Percentiles rank a stretch among this genome's conserved stretches.
These are phyloP conservation scores for Carallia brachiata DNA, from an alignment of 345 rosid genomes.

Conservation along the genomic window DNA sequence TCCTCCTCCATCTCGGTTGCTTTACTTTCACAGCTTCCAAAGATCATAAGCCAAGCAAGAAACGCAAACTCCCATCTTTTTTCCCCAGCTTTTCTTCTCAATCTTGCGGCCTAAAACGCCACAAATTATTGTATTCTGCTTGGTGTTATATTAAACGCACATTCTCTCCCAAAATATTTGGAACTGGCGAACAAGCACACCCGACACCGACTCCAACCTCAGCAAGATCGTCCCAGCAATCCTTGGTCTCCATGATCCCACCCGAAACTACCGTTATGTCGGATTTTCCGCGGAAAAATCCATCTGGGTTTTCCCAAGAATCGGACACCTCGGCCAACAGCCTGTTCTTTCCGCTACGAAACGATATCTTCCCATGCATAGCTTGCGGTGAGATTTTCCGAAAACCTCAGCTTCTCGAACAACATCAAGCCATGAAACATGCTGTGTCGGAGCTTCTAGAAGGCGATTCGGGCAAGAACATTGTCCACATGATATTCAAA, in stretches of 20 bases:
- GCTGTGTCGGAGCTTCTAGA: conserved; percentile 72
- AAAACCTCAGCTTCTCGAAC: conserved; percentile 58
- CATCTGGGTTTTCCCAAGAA: conserved; percentile 23
- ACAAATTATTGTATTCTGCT: conserved; percentile 51
- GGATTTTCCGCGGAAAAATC: conserved; percentile 21
- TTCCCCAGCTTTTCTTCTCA: conserved; percentile 17
- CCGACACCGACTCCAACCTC: conserved; percentile 41
- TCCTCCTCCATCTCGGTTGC: conserved; percentile 60
- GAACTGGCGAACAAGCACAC: conserved; percentile 33
- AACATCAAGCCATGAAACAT: conserved; percentile 65
- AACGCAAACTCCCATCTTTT: conserved; percentile 29
- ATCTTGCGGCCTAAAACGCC: conserved; percentile 32
- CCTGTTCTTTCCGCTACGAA: conserved; percentile 56
- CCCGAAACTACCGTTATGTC: conserved; percentile 38
- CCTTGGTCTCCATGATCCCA: conserved; percentile 45
- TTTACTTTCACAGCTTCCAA: conserved; percentile 38
- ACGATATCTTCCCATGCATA: conserved; percentile 74
- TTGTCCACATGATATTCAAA: conserved; percentile 80
- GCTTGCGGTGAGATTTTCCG: conserved; percentile 80
- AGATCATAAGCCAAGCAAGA: conserved; percentile 24
- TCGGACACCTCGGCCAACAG: conserved; percentile 36
- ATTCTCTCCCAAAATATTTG: conserved; percentile 40
- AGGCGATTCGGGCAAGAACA: conserved; percentile 80
- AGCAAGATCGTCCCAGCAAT: conserved; percentile 68
- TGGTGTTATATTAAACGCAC: conserved; percentile 58